Evolutionary conservation across 148 eudicot species (phyloP).

Genomic region (Talinum fruticosum): DNA sequence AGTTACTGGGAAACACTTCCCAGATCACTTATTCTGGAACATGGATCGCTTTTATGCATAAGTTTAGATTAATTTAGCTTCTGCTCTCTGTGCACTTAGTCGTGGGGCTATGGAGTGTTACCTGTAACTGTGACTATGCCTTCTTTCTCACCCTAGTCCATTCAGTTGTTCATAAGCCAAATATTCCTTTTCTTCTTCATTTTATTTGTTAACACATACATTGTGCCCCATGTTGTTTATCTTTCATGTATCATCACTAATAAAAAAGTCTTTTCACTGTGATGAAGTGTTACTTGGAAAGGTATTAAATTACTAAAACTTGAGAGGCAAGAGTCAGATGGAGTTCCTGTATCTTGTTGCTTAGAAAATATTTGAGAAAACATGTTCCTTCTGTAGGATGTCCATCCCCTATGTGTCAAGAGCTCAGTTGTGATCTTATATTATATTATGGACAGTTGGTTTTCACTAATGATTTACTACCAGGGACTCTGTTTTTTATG

Average conservation of each 20-base stretch:
- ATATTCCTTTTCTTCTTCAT: background rate
- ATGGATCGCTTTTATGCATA: too few relatives aligned
- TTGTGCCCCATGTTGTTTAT: background rate
- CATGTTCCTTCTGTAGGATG: background rate
- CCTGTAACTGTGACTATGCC: too few relatives aligned
- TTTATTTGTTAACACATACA: background rate
- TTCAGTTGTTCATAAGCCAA: background rate
- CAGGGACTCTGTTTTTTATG: constrained; percentile 75
- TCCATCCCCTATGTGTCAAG: constrained; percentile 4
- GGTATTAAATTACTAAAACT: background rate
- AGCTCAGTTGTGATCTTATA: constrained; percentile 18
- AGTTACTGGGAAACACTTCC: too few relatives aligned
- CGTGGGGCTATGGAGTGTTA: too few relatives aligned
- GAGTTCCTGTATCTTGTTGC: background rate
- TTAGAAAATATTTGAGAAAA: background rate
- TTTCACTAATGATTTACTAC: constrained; percentile 85
- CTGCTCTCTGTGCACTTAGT: too few relatives aligned
- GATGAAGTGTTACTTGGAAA: background rate
- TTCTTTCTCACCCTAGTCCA: background rate
- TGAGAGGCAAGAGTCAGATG: background rate
- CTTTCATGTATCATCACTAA: background rate
- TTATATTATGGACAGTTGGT: constrained; percentile 45
- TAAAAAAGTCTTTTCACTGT: background rate
- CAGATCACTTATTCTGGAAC: too few relatives aligned
- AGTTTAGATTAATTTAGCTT: too few relatives aligned